Evolutionary conservation across 495 filamentous ascomycete species (phyloP).

Genomic region (Talaromyces liani): DNA sequence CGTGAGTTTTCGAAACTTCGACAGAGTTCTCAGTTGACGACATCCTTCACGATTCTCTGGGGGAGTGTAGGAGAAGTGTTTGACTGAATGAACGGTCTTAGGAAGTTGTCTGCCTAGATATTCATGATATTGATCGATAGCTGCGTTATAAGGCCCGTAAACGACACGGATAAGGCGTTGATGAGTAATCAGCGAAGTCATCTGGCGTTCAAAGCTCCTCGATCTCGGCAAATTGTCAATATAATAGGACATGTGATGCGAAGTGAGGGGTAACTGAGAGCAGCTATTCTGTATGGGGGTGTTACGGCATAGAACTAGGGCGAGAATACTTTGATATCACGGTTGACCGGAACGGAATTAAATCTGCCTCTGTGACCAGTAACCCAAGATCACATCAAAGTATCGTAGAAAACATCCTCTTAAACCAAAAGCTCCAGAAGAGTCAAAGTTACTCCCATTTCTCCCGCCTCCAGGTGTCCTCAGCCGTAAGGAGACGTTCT

Average conservation of each 20-base stretch:
- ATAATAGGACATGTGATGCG: neutral
- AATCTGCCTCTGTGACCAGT: no score
- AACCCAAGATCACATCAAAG: neutral
- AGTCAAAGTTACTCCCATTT: neutral
- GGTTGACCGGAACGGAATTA: no score
- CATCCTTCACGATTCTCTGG: neutral
- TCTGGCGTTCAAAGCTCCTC: neutral
- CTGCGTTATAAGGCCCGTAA: neutral
- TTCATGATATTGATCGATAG: neutral
- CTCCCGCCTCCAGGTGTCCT: neutral
- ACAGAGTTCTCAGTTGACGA: neutral
- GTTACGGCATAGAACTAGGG: neutral
- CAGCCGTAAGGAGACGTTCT: neutral
- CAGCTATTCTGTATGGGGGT: neutral
- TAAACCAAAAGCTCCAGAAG: neutral
- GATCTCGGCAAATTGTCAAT: neutral
- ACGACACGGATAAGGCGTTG: neutral
- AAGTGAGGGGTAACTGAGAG: neutral
- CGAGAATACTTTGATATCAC: neutral
- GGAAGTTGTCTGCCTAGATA: neutral
- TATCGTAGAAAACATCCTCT: neutral
- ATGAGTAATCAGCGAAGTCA: neutral
- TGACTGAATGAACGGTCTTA: neutral
- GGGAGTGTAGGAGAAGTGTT: neutral
- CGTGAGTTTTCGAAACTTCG: conserved; percentile 19